Evolutionary conservation across 2,329 filamentous ascomycete genomes (phyloP).

Genomic region (Apiospora koreana): DNA sequence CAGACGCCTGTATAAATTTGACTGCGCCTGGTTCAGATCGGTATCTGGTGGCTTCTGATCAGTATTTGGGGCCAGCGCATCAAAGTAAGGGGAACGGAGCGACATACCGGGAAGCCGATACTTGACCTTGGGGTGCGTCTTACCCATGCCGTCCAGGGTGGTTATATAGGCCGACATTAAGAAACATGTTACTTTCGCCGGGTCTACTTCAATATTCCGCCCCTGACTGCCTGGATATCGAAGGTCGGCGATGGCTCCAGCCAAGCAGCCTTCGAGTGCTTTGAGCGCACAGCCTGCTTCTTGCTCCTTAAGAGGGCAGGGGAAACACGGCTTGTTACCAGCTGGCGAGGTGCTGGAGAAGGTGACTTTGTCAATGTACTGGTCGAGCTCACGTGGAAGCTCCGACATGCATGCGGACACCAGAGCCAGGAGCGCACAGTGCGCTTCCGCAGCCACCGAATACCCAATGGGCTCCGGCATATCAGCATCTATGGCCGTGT

Average conservation of each 20-base stretch:
- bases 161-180: slow-evolving; percentile 60
- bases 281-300: slow-evolving; percentile 51
- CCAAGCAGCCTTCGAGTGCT: slow-evolving; percentile 60
- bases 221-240: slow-evolving; percentile 42
- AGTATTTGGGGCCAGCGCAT: slow-evolving; percentile 7
- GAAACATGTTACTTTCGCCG: slow-evolving; percentile 56
- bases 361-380: slow-evolving; percentile 27
- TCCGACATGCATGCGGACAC: slow-evolving; percentile 28
- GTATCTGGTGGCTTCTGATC: slow-evolving; percentile 55
- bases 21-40: slow-evolving; percentile 70
- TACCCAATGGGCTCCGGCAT: slow-evolving; percentile 20
- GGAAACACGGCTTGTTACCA: slow-evolving; percentile 37
- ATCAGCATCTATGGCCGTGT: not conserved
- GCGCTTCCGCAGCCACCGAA: slow-evolving; percentile 35
- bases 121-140: slow-evolving; percentile 48
- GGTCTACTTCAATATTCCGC: slow-evolving; percentile 49
- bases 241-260: slow-evolving; percentile 59
- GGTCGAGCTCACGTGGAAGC: slow-evolving; percentile 33
- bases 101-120: slow-evolving; percentile 35
- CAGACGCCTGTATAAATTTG: slow-evolving; percentile 69
- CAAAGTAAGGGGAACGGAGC: slow-evolving; percentile 31
- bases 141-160: slow-evolving; percentile 54
- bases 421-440: slow-evolving; percentile 30
- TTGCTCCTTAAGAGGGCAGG: slow-evolving; percentile 42
- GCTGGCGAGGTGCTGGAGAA: slow-evolving; percentile 31